Conservation (phyloP, 75 land plant species). For the Sequoiadendron giganteum region DNA sequence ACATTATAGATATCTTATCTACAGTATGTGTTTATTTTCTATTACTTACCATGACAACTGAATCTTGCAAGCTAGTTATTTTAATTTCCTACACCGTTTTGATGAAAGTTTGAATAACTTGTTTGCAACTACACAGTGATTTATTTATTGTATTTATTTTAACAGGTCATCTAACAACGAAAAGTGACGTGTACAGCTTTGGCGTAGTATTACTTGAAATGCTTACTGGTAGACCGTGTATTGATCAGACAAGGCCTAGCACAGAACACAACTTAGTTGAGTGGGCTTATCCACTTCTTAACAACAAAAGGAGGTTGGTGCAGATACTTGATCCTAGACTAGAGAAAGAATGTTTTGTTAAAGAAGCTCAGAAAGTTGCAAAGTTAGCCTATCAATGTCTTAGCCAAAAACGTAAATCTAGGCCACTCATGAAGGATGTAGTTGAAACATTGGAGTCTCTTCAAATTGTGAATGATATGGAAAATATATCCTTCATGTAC, state of each 20-base stretch:
- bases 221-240: constrained; percentile 49
- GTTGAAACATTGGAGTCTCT: constrained; percentile 68
- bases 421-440: constrained; percentile 77
- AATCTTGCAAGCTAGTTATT: background rate
- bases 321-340: constrained; percentile 48
- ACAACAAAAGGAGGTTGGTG: too few species aligned
- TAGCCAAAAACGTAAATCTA: constrained; percentile 55
- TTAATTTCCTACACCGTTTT: background rate
- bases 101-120: background rate
- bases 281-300: constrained; percentile 57
- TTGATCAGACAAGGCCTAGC: constrained; percentile 57
- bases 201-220: constrained; percentile 83
- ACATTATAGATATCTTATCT: background rate
- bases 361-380: constrained; percentile 50
- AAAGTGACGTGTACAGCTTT: constrained; percentile 78
- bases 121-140: background rate
- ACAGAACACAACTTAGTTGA: constrained; percentile 63
- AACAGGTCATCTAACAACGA: constrained; percentile 50
- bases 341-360: constrained; percentile 55
- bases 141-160: constrained; percentile 20
- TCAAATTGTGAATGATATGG: constrained; percentile 30
- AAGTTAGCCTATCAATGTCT: constrained; percentile 36
- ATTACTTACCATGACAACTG: background rate
- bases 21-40: too few species aligned
- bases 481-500: constrained; percentile 2